Evolutionary conservation across 768 basidiomycete genomes (phyloP).

Genomic region (Pleurotus djamor): DNA sequence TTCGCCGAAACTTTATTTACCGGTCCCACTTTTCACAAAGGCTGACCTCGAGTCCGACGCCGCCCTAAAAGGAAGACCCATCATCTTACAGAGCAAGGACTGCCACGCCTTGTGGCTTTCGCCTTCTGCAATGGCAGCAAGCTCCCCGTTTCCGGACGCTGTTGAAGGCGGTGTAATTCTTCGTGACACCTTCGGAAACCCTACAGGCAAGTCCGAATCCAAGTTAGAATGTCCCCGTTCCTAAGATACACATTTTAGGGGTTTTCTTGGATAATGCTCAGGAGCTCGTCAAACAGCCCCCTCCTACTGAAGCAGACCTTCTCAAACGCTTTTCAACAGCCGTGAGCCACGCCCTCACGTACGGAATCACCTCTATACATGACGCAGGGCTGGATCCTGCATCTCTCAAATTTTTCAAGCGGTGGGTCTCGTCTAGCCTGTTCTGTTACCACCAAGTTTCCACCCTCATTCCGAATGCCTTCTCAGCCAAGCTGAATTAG

Average conservation of each 20-base stretch:
- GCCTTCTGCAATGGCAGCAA: constrained; percentile 49
- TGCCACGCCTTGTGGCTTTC: constrained; percentile 91
- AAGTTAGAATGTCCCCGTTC: constrained; percentile 5
- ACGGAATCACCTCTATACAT: constrained; percentile 82
- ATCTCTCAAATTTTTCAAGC: constrained; percentile 73
- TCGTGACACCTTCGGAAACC: constrained; percentile 59
- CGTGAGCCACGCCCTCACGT: constrained; percentile 62
- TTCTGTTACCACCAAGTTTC: constrained; percentile 5
- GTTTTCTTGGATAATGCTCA: constrained; percentile 88
- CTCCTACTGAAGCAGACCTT: constrained; percentile 62
- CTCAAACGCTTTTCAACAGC: constrained; percentile 58
- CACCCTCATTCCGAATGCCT: background rate
- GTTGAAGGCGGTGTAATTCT: constrained; percentile 84
- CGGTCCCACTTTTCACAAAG: constrained; percentile 28
- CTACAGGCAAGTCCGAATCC: constrained; percentile 54
- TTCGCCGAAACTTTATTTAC: constrained; percentile 2
- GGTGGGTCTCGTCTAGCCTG: constrained; percentile 32
- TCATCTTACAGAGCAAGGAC: constrained; percentile 83
- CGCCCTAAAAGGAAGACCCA: constrained; percentile 62
- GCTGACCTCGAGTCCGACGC: constrained; percentile 72
- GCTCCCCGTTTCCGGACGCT: constrained; percentile 60
- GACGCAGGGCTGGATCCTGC: constrained; percentile 75
- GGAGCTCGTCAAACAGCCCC: constrained; percentile 61
- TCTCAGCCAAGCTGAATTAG: constrained; percentile 61
- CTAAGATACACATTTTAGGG: constrained; percentile 33